Conservation (phyloP, 2,329 filamentous ascomycete genomes). For the Paecilomyces sp. region DNA sequence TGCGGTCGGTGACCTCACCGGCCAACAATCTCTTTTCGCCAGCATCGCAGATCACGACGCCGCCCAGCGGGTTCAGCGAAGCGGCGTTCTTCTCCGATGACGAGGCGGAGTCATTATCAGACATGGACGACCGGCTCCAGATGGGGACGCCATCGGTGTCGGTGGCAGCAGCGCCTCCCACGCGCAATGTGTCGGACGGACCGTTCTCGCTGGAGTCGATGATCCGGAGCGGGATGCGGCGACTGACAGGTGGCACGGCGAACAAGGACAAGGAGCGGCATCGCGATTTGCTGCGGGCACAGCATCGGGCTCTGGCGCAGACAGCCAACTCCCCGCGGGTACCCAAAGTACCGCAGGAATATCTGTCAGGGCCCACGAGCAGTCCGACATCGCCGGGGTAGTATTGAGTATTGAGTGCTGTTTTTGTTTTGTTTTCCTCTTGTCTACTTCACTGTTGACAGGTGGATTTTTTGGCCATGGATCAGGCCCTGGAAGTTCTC, state of each 20-base stretch:
- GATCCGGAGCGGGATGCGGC: slow-evolving; percentile 40
- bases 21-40: slow-evolving; percentile 43
- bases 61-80: slow-evolving; percentile 36
- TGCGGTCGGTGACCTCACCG: slow-evolving; percentile 79
- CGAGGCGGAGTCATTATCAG: slow-evolving; percentile 74
- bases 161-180: slow-evolving; percentile 14
- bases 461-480: not conserved
- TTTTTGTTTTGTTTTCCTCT: not conserved
- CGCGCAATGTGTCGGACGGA: slow-evolving; percentile 30
- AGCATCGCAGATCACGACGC: slow-evolving; percentile 34
- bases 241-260: slow-evolving; percentile 38
- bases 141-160: slow-evolving; percentile 16
- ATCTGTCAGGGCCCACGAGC: slow-evolving; percentile 31
- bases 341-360: slow-evolving; percentile 42
- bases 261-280: slow-evolving; percentile 38
- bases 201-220: slow-evolving; percentile 39
- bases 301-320: slow-evolving; percentile 34
- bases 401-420: not conserved
- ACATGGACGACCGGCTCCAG: slow-evolving; percentile 62
- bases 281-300: slow-evolving; percentile 34
- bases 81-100: slow-evolving; percentile 67
- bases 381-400: slow-evolving; percentile 28
- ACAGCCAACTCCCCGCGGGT: slow-evolving; percentile 36
- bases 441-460: not conserved
- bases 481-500: not conserved